A percentile compares a stretch with the other conserved stretches of the same genome.
These are phyloP conservation scores for Pichia kudriavzevii DNA, from an alignment of 1,139 yeast species.

Conservation along the genomic window DNA sequence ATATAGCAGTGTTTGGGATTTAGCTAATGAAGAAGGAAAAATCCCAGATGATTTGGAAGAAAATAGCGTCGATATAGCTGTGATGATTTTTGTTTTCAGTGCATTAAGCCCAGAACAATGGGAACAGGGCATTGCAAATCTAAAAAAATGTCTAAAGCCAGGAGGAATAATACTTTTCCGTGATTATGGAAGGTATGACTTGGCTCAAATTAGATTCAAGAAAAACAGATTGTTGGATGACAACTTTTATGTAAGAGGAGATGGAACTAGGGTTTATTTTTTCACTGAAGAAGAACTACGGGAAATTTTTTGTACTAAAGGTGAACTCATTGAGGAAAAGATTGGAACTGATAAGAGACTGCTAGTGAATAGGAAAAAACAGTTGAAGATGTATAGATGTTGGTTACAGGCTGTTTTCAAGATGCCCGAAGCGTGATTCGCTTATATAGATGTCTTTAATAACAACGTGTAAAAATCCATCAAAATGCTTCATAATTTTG, in stretches of 20 bases:
- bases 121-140: slow-evolving; percentile 67
- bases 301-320: slow-evolving; percentile 55
- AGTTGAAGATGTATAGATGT: slow-evolving; percentile 89
- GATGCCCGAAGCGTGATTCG: slow-evolving; percentile 17
- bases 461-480: slow-evolving; percentile 68
- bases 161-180: slow-evolving; percentile 87
- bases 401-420: slow-evolving; percentile 93
- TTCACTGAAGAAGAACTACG: slow-evolving; percentile 89
- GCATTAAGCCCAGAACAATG: slow-evolving; percentile 93
- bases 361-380: slow-evolving; percentile 85
- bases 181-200: slow-evolving; percentile 92
- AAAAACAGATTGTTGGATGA: slow-evolving; percentile 82
- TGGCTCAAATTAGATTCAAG: slow-evolving; percentile 92
- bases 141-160: slow-evolving; percentile 72
- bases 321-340: slow-evolving; percentile 52
- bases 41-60: slow-evolving; percentile 83
- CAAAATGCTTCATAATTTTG: slow-evolving; percentile 50
- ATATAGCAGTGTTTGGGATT: slow-evolving; percentile 91
- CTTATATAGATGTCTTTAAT: slow-evolving; percentile 24
- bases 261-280: slow-evolving; percentile 94
- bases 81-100: slow-evolving; percentile 88
- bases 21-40: slow-evolving; percentile 65
- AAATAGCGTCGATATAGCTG: slow-evolving; percentile 80
- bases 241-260: slow-evolving; percentile 93
- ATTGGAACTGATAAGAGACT: slow-evolving; percentile 88